phyloP scores from a whole-genome alignment of 192 early-diverging fungal species.

The Backusella sp. region DNA sequence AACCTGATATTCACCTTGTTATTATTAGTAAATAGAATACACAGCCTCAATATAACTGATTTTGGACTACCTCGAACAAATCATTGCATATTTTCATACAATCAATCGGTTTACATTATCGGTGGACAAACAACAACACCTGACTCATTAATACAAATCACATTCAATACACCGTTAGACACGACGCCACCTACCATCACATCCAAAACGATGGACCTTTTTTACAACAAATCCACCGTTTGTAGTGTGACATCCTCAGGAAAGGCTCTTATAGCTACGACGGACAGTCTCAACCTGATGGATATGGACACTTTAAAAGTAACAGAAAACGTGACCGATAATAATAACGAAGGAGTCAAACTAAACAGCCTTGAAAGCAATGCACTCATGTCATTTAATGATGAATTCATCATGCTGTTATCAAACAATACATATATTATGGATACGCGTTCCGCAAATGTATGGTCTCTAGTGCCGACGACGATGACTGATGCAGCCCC shows the following conservation, averaged over 20 bases:
- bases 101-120: conserved; percentile 7
- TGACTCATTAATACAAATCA: neutral
- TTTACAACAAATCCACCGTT: neutral
- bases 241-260: neutral
- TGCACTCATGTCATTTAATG: neutral
- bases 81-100: neutral
- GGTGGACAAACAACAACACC: neutral
- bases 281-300: neutral
- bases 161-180: neutral
- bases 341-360: neutral
- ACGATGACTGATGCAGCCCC: neutral
- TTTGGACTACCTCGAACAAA: conserved; percentile 2
- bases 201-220: neutral
- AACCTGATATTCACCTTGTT: neutral
- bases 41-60: neutral
- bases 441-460: neutral
- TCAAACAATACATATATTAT: neutral
- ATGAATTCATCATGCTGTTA: conserved; percentile 5
- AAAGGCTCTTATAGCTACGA: neutral
- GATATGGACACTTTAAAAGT: neutral
- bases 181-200: neutral
- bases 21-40: neutral
- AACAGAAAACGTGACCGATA: neutral
- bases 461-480: neutral
- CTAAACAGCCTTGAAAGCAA: neutral